Base-by-base conservation (phyloP, 495 filamentous ascomycete species). In the Xylaria nigripes region DNA sequence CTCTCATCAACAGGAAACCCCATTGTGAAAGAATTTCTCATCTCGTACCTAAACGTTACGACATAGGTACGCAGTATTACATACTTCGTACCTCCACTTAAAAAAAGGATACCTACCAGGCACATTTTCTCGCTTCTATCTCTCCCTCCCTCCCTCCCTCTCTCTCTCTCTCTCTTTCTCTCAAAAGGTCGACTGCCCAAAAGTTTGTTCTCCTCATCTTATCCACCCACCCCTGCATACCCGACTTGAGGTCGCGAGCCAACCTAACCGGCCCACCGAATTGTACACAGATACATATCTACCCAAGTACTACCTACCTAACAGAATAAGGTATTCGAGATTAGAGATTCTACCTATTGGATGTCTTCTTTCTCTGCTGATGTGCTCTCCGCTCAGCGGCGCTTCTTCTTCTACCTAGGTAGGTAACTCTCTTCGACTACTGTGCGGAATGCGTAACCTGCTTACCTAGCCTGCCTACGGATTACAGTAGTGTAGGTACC, bases 171-270 rank as follows among this genome's bases (percentile, higher is more conserved):
- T 50, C 48, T 42, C 36, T 22, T 27, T 10, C 40, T 27, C 21
- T 40, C 45, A 25, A 10, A 53, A 23, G 42, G 3, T 46, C 13
- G 51, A 1, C 22, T 48, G 24, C 45, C 40, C 45, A 54, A 48
- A 19, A 45, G 29, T 54, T 54, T 45, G 41, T 54, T 54, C 45
- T 45, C 34, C 51, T 46, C 40, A 42, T 38, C 51, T 40, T 54
- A 54, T 42, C 51, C 51, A 54, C 51, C 40, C 45, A 48, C 51
- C 51, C 51, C 45, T 54, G 51, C 51, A 54, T 47, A 21, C 44
- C 45, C 36, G 51, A 48, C 44, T 42, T 42, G 44, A 42, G 13
- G 44, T 54, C 34, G 44, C 51, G 24, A 48, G 45, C 51, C 45
- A 54, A 42, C 51, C 43, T 22, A 29, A 38, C 50, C 32, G 47